Base-by-base conservation (phyloP, 2,329 filamentous ascomycete species). In the Shiraia sp. region DNA sequence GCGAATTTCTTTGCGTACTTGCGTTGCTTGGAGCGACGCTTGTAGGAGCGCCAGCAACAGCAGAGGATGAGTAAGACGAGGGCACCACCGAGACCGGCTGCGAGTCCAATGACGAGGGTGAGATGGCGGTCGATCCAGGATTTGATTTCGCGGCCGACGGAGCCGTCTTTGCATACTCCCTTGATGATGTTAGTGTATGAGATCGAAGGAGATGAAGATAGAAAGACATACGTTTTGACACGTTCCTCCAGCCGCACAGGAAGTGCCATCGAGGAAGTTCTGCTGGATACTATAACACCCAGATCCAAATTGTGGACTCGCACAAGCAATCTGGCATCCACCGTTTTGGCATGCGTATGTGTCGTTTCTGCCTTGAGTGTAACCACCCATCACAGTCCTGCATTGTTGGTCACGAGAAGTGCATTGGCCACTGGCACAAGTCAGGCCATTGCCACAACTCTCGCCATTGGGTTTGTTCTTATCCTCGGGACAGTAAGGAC, bases 321-420 rank as follows among this genome's bases (percentile, higher is more conserved):
- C 78, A 69, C 93, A 99, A 34, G 83, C 84, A 36, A 97, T 75
- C 49, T 80, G 77, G 71, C 93, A 99, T 35, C 83, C 85, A 25
- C 79, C 78, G 39, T 74, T 76, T 51, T 86, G 82, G 71, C 93
- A 99, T 8, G 91, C 86, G 57, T 82, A 83, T 2, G 90, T 95
- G 59, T 89, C 81, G 71, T 90, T 92, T 22, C 19, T 22, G 65
- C 79, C 81, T 42, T 81, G 78, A 0, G 85, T 86, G 47, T 87
- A 80, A 19, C 80, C 82, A 25, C 90, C 90, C 78, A 96, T 87
- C 33, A 95, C 78, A 9, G 83, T 86, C 68, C 86, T 85, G 75
- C 93, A 99, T 72, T 99, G 93, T 62, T 85, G 79, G 68, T 96
- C 84, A 50, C 93, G 85, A 38, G 87, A 93, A 3, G 93, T 99